Evolutionary conservation across 1,139 yeast genomes (phyloP).

Genomic region (Yamadazyma trypodendri): DNA sequence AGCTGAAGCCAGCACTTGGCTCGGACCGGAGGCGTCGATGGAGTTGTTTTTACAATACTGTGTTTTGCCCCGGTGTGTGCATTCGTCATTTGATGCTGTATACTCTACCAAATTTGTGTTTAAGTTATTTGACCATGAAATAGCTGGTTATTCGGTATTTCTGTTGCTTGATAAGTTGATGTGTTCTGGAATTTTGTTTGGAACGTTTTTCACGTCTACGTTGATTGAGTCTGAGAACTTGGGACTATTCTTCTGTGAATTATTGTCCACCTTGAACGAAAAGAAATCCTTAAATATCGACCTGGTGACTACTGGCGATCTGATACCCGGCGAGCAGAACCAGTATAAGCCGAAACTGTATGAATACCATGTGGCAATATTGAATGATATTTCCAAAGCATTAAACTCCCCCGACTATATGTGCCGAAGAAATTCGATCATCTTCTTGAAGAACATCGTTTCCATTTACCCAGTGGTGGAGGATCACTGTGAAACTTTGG

Average conservation of each 20-base stretch:
- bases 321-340: too few relatives aligned
- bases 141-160: conserved; percentile 45
- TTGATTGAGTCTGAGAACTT: conserved; percentile 79
- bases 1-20: conserved; percentile 25
- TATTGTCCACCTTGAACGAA: conserved; percentile 41
- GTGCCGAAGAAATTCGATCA: conserved; percentile 79
- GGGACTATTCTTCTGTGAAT: conserved; percentile 68
- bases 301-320: too few relatives aligned
- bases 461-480: conserved; percentile 68
- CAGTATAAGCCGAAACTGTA: conserved; percentile 45
- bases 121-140: conserved; percentile 42
- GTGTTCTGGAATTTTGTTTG: conserved; percentile 48
- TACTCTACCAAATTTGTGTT: conserved; percentile 64
- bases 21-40: conserved; percentile 15
- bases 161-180: conserved; percentile 51
- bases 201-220: conserved; percentile 69
- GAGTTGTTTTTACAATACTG: conserved; percentile 60
- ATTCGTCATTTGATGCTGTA: conserved; percentile 84
- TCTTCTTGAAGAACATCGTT: conserved; percentile 67
- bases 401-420: conserved; percentile 65
- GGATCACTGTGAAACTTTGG: conserved; percentile 60
- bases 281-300: too few relatives aligned
- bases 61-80: conserved; percentile 71
- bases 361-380: conserved; percentile 54
- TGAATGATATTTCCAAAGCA: conserved; percentile 47